Evolutionary conservation across 202 grass and related monocot genomes (phyloP).

Genomic region (Sporobolus alterniflorus): DNA sequence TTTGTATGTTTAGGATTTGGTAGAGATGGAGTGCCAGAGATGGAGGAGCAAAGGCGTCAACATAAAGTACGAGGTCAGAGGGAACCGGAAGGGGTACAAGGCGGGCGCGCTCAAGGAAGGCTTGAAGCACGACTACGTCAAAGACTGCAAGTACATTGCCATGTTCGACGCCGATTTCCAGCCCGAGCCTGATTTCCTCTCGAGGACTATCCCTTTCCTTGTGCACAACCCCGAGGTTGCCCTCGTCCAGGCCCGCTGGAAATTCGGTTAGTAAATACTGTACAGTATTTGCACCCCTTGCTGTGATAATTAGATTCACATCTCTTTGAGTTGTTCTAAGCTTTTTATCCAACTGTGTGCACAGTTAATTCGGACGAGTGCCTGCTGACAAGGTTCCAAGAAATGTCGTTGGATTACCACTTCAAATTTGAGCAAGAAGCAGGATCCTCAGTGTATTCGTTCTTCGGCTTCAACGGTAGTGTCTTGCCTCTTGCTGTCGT

Average conservation of each 20-base stretch:
- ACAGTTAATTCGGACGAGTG: slow-evolving; percentile 84
- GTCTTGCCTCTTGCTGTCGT: background rate
- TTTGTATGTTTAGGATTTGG: too few relatives aligned
- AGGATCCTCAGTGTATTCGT: slow-evolving; percentile 63
- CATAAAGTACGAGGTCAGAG: slow-evolving; percentile 75
- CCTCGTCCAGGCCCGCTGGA: slow-evolving; percentile 87
- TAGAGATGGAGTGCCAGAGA: slow-evolving; percentile 63
- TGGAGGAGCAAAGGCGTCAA: slow-evolving; percentile 81
- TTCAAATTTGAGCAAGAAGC: slow-evolving; percentile 91
- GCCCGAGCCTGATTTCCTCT: slow-evolving; percentile 69
- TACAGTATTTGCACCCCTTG: background rate
- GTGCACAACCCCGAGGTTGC: slow-evolving; percentile 81
- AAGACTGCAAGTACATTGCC: slow-evolving; percentile 70
- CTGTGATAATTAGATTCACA: background rate
- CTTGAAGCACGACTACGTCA: slow-evolving; percentile 61
- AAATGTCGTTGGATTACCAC: slow-evolving; percentile 92
- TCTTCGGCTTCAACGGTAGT: slow-evolving; percentile 88
- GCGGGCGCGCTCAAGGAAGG: slow-evolving; percentile 86
- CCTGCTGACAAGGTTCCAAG: slow-evolving; percentile 82
- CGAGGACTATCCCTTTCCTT: slow-evolving; percentile 73
- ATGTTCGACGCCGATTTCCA: slow-evolving; percentile 95
- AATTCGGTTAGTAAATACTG: slow-evolving; percentile 53
- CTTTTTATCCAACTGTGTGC: background rate
- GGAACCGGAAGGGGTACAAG: slow-evolving; percentile 89
- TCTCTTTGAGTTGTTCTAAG: background rate